Conservation (phyloP, 768 basidiomycete genomes). For the Neoboletus magnificus region DNA sequence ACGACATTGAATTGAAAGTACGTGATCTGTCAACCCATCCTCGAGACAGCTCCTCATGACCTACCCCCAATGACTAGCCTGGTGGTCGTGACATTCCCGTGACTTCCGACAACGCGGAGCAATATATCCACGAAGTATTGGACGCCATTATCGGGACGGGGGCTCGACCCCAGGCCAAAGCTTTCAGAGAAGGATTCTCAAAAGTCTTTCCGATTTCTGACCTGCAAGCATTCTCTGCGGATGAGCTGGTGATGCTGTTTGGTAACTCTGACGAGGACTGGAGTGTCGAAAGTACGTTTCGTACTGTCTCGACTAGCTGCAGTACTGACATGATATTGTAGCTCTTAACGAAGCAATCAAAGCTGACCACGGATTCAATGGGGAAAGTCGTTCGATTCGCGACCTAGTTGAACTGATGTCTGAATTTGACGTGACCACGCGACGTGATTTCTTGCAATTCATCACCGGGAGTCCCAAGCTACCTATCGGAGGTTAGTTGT, state of each 20-base stretch:
- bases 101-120: slow-evolving; percentile 82
- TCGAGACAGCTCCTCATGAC: not conserved
- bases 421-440: slow-evolving; percentile 64
- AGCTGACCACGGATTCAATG: slow-evolving; percentile 97
- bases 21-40: slow-evolving; percentile 21
- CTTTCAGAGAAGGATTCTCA: slow-evolving; percentile 92
- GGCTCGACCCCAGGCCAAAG: slow-evolving; percentile 72
- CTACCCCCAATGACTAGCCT: slow-evolving; percentile 42
- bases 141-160: slow-evolving; percentile 87
- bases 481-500: slow-evolving; percentile 82
- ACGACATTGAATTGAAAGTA: slow-evolving; percentile 88
- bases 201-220: slow-evolving; percentile 94
- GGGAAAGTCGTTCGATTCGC: slow-evolving; percentile 87
- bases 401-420: slow-evolving; percentile 86
- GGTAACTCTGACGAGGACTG: slow-evolving; percentile 99
- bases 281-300: slow-evolving; percentile 77
- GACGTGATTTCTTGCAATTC: slow-evolving; percentile 92
- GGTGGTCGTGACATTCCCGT: slow-evolving; percentile 78
- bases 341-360: slow-evolving; percentile 88
- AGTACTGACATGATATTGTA: slow-evolving; percentile 30
- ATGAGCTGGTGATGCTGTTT: slow-evolving; percentile 94
- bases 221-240: slow-evolving; percentile 86
- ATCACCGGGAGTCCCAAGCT: slow-evolving; percentile 97
- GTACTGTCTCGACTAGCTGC: not conserved
- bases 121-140: slow-evolving; percentile 84